A percentile compares a stretch with the other conserved stretches of the same genome.
Conservation (phyloP, 2,329 filamentous ascomycete species). For the Botryotinia convoluta region DNA sequence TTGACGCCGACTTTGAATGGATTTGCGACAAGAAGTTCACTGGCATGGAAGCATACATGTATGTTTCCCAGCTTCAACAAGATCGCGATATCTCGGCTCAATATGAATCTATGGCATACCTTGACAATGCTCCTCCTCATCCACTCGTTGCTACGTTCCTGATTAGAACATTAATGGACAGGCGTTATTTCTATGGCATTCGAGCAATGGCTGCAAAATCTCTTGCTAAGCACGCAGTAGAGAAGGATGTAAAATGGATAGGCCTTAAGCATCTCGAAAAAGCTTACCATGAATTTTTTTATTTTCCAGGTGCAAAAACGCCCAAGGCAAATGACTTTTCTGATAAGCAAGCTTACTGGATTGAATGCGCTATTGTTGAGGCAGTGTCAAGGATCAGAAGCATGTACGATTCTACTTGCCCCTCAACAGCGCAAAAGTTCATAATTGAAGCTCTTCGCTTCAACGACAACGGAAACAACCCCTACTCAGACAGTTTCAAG, state of each 20-base stretch:
- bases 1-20: constrained; percentile 99
- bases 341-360: constrained; percentile 78
- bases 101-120: constrained; percentile 72
- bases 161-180: constrained; percentile 84
- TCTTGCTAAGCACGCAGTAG: constrained; percentile 70
- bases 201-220: constrained; percentile 79
- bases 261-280: constrained; percentile 82
- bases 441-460: constrained; percentile 85
- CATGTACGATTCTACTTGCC: constrained; percentile 64
- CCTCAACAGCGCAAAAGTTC: constrained; percentile 75
- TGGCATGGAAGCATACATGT: constrained; percentile 94
- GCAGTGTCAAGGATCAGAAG: constrained; percentile 72
- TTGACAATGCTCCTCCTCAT: constrained; percentile 65
- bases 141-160: constrained; percentile 86
- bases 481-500: constrained; percentile 86
- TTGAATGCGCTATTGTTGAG: constrained; percentile 79
- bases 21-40: constrained; percentile 76
- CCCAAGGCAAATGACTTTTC: constrained; percentile 88
- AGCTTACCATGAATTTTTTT: constrained; percentile 85
- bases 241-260: constrained; percentile 66
- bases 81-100: constrained; percentile 95
- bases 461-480: constrained; percentile 91
- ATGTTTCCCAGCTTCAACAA: constrained; percentile 93
- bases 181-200: constrained; percentile 90
- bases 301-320: constrained; percentile 72